Conservation (phyloP, 257 asterid genomes). For the Nicotiana benthamiana region DNA sequence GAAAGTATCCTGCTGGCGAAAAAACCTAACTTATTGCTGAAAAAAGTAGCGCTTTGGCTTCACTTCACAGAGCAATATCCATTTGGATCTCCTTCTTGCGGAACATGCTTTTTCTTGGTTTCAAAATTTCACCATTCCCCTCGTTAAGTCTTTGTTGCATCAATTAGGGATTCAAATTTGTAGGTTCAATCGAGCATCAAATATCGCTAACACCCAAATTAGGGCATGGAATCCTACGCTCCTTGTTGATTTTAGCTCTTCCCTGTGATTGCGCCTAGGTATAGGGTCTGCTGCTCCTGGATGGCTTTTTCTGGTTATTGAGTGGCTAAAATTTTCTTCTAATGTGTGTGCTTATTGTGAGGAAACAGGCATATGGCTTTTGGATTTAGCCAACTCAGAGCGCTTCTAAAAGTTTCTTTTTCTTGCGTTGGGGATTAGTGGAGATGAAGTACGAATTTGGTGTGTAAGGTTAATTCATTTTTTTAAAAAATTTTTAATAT, state of each 20-base stretch:
- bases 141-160: neutral
- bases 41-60: neutral
- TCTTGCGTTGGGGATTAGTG: neutral
- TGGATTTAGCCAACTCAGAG: neutral
- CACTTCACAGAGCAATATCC: neutral
- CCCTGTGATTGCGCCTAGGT: neutral
- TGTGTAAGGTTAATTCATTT: no score
- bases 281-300: neutral
- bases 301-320: neutral
- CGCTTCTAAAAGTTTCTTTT: neutral
- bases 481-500: neutral
- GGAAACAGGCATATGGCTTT: neutral
- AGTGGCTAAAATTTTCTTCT: neutral
- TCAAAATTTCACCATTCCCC: neutral
- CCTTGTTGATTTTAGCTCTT: neutral
- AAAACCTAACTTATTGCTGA: neutral
- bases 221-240: neutral
- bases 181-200: neutral
- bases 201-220: neutral
- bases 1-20: neutral
- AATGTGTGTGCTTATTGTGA: neutral
- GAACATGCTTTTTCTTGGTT: neutral
- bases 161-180: neutral
- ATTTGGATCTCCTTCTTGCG: neutral
- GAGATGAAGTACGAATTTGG: neutral